Conservation (phyloP, 2,329 filamentous ascomycete genomes). For the Colletotrichum gloeosporioides region DNA sequence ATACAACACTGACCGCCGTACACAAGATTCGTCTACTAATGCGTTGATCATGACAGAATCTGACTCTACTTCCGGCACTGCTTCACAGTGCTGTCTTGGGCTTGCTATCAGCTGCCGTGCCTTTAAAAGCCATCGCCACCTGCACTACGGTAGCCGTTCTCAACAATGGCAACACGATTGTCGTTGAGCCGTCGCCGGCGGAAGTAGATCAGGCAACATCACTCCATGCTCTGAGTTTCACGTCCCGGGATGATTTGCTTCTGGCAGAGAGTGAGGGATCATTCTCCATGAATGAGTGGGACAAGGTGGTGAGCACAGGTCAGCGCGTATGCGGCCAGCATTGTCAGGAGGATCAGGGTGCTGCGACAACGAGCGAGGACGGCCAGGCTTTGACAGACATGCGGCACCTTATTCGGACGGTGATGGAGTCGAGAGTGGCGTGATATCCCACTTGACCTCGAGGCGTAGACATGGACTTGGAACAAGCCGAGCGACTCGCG, state of each 20-base stretch:
- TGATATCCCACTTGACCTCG: constrained; percentile 13
- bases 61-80: constrained; percentile 80
- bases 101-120: constrained; percentile 82
- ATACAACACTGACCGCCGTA: not conserved
- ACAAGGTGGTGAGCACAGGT: constrained; percentile 69
- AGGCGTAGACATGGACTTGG: not conserved
- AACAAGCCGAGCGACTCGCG: not conserved
- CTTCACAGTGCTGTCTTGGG: constrained; percentile 81
- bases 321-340: constrained; percentile 66
- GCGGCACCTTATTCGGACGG: constrained; percentile 66
- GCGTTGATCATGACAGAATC: constrained; percentile 58
- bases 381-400: constrained; percentile 53
- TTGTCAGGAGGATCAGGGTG: constrained; percentile 44
- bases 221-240: constrained; percentile 84
- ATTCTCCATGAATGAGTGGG: constrained; percentile 80
- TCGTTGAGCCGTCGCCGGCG: constrained; percentile 66
- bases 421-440: constrained; percentile 60
- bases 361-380: constrained; percentile 46
- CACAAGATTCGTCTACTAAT: constrained; percentile 1
- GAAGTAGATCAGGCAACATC: constrained; percentile 70
- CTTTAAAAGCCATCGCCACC: constrained; percentile 75
- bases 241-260: constrained; percentile 74
- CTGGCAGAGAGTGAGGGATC: constrained; percentile 82
- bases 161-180: constrained; percentile 45
- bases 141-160: constrained; percentile 68